phyloP scores from a whole-genome alignment of 2,329 filamentous ascomycete species.

The Colletotrichum sp. region DNA sequence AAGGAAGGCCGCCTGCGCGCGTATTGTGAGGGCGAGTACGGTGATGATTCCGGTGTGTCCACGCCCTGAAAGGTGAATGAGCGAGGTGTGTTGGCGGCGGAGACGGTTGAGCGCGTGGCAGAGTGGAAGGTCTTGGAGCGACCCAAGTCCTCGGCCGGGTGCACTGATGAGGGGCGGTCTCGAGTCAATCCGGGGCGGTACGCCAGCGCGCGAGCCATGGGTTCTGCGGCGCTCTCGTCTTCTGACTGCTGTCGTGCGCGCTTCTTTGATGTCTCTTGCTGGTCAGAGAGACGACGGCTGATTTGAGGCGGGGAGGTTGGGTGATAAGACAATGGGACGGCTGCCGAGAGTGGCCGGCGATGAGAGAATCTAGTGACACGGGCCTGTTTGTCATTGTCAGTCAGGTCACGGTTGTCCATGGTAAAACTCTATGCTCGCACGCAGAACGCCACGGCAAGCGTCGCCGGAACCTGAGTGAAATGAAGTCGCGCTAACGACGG shows the following conservation, averaged over 20 bases:
- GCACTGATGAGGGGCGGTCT: conserved; percentile 46
- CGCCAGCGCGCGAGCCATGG: conserved; percentile 45
- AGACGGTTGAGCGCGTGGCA: conserved; percentile 23
- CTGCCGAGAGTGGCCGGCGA: conserved; percentile 59
- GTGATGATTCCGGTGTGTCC: conserved; percentile 36
- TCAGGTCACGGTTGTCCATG: conserved; percentile 12
- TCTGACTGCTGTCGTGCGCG: conserved; percentile 39
- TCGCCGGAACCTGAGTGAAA: conserved; percentile 14
- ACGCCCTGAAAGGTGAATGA: conserved; percentile 56
- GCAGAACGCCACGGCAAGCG: not conserved
- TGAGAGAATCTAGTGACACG: conserved; percentile 51
- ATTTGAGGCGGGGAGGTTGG: conserved; percentile 56
- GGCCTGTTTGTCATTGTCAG: conserved; percentile 43
- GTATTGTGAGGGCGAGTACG: conserved; percentile 18
- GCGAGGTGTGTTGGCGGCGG: conserved; percentile 55
- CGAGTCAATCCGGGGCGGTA: conserved; percentile 44
- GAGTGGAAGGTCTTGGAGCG: conserved; percentile 35
- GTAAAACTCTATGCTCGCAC: not conserved
- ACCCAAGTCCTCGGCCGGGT: conserved; percentile 40
- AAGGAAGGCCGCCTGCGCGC: conserved; percentile 48
- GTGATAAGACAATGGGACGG: conserved; percentile 51
- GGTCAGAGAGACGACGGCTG: conserved; percentile 61
- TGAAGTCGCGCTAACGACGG: conserved; percentile 3
- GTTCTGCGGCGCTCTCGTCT: conserved; percentile 47
- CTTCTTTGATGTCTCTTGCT: conserved; percentile 50